A percentile compares a stretch with the other conserved stretches of the same genome.
These are phyloP conservation scores for Vararia minispora DNA, from an alignment of 768 basidiomycete species.

Conservation along the genomic window DNA sequence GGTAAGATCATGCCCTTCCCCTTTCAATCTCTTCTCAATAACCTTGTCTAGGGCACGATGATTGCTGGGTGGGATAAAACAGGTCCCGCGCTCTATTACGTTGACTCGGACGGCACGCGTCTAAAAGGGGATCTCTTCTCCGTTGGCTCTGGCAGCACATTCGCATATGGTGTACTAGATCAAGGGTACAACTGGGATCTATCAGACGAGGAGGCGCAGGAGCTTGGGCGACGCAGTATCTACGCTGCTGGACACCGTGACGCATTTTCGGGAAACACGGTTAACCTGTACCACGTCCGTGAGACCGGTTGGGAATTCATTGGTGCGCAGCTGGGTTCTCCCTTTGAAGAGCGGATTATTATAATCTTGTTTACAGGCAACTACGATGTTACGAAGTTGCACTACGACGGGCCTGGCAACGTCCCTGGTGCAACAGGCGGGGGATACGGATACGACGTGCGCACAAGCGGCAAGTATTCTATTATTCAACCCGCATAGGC, in stretches of 20 bases:
- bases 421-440: conserved; percentile 48
- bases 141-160: conserved; percentile 95
- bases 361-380: conserved; percentile 45
- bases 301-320: conserved; percentile 95
- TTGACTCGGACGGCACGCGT: conserved; percentile 93
- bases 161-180: conserved; percentile 97
- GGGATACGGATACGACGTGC: conserved; percentile 75
- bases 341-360: conserved; percentile 1
- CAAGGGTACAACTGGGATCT: conserved; percentile 93
- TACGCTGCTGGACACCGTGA: conserved; percentile 96
- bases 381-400: conserved; percentile 83
- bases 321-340: conserved; percentile 36
- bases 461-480: conserved; percentile 49
- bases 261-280: conserved; percentile 91
- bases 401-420: conserved; percentile 79
- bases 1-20: conserved; percentile 36
- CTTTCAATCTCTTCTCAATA: conserved; percentile 1
- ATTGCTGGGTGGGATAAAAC: conserved; percentile 99
- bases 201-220: conserved; percentile 86
- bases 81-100: conserved; percentile 92
- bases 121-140: conserved; percentile 97
- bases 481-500: no score
- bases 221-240: conserved; percentile 87
- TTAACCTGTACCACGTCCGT: conserved; percentile 93
- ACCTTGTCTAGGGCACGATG: conserved; percentile 77